Percentiles rank a stretch among this genome's conserved stretches.
Evolutionary conservation across 2,329 filamentous ascomycete species (phyloP).

Genomic region (Thelonectria blattea): DNA sequence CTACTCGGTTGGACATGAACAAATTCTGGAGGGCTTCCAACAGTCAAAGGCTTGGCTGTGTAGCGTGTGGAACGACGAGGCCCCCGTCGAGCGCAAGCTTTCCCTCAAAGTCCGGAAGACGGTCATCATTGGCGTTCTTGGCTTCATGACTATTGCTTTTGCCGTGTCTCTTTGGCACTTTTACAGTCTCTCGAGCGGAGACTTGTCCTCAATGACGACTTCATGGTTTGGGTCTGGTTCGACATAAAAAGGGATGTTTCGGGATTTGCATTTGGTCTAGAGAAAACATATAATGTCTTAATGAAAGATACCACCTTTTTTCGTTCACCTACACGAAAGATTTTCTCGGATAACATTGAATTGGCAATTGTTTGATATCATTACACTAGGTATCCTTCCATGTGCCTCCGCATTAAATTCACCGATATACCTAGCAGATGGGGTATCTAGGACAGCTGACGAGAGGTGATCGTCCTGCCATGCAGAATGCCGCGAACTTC

Average conservation of each 20-base stretch:
- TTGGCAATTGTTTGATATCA: not conserved
- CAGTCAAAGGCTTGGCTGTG: constrained; percentile 34
- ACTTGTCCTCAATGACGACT: constrained; percentile 26
- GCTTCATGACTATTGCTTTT: constrained; percentile 38
- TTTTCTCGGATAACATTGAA: not conserved
- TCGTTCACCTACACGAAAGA: not conserved
- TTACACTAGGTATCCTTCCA: not conserved
- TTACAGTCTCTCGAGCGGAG: constrained; percentile 26
- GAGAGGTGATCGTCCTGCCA: not conserved
- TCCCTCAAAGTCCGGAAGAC: constrained; percentile 30
- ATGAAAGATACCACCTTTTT: constrained; percentile 26
- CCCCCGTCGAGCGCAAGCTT: constrained; percentile 28
- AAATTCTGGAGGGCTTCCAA: constrained; percentile 36
- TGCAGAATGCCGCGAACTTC: constrained; percentile 41
- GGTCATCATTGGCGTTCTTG: constrained; percentile 33
- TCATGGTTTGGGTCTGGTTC: constrained; percentile 33
- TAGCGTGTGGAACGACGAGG: constrained; percentile 30
- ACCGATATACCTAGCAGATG: not conserved
- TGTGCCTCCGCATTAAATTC: not conserved
- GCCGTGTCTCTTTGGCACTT: constrained; percentile 37
- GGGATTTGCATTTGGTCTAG: constrained; percentile 21
- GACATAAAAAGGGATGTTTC: constrained; percentile 8
- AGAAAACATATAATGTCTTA: constrained; percentile 26
- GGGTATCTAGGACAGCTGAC: not conserved
- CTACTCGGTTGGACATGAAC: constrained; percentile 54